Conservation (phyloP, 2,329 filamentous ascomycete species). For the Diaporthe australafricana region DNA sequence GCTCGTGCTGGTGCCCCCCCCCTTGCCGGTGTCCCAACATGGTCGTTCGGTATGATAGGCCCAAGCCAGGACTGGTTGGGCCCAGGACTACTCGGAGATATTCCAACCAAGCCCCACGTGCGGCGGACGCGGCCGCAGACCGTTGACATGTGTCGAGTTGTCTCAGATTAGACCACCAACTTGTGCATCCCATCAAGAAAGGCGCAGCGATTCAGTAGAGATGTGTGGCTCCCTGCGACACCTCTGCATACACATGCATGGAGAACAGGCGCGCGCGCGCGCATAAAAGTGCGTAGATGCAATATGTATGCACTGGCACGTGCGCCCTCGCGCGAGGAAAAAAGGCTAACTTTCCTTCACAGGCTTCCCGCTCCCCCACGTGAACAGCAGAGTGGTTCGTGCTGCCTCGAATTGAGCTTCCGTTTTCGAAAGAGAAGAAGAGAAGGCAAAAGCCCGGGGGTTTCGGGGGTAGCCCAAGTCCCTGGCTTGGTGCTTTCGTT, state of each 20-base stretch:
- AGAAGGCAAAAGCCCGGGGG: not conserved
- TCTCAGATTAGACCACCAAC: not conserved
- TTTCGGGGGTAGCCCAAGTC: not conserved
- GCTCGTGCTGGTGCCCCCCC: not conserved
- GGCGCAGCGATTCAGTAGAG: not conserved
- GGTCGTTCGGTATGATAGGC: not conserved
- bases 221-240: not conserved
- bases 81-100: not conserved
- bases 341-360: too few relatives aligned
- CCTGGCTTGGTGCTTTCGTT: slow-evolving; percentile 3
- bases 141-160: slow-evolving; percentile 4
- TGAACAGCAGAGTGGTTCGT: not conserved
- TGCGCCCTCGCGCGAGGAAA: not conserved
- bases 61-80: not conserved
- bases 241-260: not conserved
- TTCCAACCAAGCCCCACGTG: slow-evolving; percentile 9
- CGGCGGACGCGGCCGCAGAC: slow-evolving; percentile 7
- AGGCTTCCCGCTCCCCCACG: slow-evolving; percentile 19
- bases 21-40: not conserved
- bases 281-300: not conserved
- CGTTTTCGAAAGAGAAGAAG: too few relatives aligned
- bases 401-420: not conserved
- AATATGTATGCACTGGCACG: not conserved
- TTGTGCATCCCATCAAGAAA: not conserved
- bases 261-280: not conserved